Conservation (phyloP, 2,329 filamentous ascomycete genomes). For the Setomelanomma holmii region DNA sequence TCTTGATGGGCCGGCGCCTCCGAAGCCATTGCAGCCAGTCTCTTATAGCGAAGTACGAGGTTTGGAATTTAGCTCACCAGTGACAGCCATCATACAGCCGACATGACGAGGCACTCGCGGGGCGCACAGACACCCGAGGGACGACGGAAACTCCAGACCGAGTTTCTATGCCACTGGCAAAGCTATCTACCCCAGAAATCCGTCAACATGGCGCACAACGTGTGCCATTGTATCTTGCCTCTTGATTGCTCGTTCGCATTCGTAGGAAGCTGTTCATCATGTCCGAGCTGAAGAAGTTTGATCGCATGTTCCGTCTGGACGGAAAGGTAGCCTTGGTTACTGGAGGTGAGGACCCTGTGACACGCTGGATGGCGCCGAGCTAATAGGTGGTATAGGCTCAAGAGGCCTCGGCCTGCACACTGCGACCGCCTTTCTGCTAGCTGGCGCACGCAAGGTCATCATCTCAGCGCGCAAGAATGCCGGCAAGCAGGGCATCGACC, state of each 20-base stretch:
- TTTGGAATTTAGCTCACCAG: slow-evolving; percentile 11
- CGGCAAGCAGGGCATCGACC: slow-evolving; percentile 48
- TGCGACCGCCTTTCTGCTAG: slow-evolving; percentile 49
- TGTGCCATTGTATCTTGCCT: neutral
- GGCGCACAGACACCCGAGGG: slow-evolving; percentile 32
- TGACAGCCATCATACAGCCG: slow-evolving; percentile 29
- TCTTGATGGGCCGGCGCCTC: no score
- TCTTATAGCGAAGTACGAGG: slow-evolving; percentile 19
- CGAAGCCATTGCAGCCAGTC: slow-evolving; percentile 6
- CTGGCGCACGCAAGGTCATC: slow-evolving; percentile 50
- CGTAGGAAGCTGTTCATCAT: slow-evolving; percentile 22
- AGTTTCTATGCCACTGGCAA: slow-evolving; percentile 25
- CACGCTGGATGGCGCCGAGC: neutral
- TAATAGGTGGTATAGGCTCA: slow-evolving; percentile 38
- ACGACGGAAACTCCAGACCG: slow-evolving; percentile 30
- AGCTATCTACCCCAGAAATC: slow-evolving; percentile 14
- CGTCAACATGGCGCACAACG: slow-evolving; percentile 19
- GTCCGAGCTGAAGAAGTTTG: slow-evolving; percentile 43
- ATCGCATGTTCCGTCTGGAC: slow-evolving; percentile 46
- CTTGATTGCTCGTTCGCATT: neutral
- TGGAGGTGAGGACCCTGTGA: slow-evolving; percentile 32
- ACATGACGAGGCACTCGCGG: slow-evolving; percentile 13
- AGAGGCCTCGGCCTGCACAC: slow-evolving; percentile 50
- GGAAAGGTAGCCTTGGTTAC: slow-evolving; percentile 49
- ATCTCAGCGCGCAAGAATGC: slow-evolving; percentile 49